These are phyloP conservation scores for Verticillium albo-atrum DNA, from an alignment of 2,329 filamentous ascomycete genomes.

Conservation along the genomic window DNA sequence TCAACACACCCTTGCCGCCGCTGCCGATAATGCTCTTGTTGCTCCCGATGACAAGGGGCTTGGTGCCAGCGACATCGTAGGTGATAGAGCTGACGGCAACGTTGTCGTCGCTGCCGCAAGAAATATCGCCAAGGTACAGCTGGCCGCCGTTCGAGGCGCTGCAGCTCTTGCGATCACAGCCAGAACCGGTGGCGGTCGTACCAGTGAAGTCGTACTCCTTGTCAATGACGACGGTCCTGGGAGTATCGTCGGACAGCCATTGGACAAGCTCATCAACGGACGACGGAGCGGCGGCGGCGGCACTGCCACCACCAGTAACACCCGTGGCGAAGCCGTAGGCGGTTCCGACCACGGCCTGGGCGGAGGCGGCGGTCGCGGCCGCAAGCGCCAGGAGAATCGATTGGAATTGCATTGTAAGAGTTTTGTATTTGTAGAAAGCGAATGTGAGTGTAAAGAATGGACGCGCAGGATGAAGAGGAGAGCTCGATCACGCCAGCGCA, in stretches of 20 bases:
- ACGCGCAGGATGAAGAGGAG: not conserved
- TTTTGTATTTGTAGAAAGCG: not conserved
- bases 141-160: constrained; percentile 18
- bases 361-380: constrained; percentile 15
- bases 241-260: constrained; percentile 19
- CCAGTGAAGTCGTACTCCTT: constrained; percentile 22
- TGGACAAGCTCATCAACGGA: constrained; percentile 38
- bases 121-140: constrained; percentile 9
- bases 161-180: constrained; percentile 18
- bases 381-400: constrained; percentile 8
- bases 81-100: constrained; percentile 18
- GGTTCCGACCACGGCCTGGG: constrained; percentile 20
- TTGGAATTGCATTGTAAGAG: constrained; percentile 30
- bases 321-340: constrained; percentile 27
- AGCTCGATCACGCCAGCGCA: not conserved
- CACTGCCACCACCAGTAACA: constrained; percentile 47
- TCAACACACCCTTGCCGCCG: constrained; percentile 18
- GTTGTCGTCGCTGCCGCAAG: constrained; percentile 12
- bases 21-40: constrained; percentile 22
- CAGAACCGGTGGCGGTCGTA: constrained; percentile 14
- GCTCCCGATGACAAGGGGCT: constrained; percentile 18
- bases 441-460: not conserved
- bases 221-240: constrained; percentile 18
- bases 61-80: constrained; percentile 20
- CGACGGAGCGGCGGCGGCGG: constrained; percentile 35